Conservation (phyloP, 768 basidiomycete species). For the Mrakia gelida region DNA sequence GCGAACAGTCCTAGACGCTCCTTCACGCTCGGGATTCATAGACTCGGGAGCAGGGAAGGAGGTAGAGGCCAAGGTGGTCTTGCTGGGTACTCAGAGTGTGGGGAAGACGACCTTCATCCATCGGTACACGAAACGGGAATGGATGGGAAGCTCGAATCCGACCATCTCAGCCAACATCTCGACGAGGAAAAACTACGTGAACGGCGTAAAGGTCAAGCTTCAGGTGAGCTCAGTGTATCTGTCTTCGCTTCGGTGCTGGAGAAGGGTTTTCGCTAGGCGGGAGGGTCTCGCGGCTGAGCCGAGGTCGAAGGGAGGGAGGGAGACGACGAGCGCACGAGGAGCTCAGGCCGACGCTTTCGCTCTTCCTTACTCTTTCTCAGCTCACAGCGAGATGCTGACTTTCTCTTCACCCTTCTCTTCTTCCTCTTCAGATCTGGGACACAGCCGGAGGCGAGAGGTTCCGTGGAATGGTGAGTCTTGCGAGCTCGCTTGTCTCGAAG, state of each 20-base stretch:
- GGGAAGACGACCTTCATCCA: constrained; percentile 43
- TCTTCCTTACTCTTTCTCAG: background rate
- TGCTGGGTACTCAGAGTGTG: constrained; percentile 37
- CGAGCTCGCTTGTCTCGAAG: background rate
- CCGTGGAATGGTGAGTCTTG: constrained; percentile 67
- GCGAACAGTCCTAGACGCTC: background rate
- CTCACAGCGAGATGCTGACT: background rate
- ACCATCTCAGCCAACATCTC: constrained; percentile 41
- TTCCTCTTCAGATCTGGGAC: constrained; percentile 40
- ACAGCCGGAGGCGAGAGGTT: constrained; percentile 44
- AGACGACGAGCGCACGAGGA: background rate
- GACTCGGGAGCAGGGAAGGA: constrained; percentile 32
- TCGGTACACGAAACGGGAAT: constrained; percentile 39
- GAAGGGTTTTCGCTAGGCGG: no score
- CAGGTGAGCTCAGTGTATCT: constrained; percentile 15
- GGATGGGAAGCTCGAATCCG: constrained; percentile 34
- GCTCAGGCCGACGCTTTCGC: background rate
- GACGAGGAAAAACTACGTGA: constrained; percentile 41
- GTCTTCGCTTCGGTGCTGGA: no score
- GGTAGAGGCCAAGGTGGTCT: constrained; percentile 43
- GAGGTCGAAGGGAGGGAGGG: background rate
- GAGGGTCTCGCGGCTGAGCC: no score
- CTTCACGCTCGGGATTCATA: constrained; percentile 5
- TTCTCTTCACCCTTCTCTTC: background rate
- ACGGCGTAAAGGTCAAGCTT: constrained; percentile 36